phyloP scores from a whole-genome alignment of 495 filamentous ascomycete species.

The Daldinia grandis region DNA sequence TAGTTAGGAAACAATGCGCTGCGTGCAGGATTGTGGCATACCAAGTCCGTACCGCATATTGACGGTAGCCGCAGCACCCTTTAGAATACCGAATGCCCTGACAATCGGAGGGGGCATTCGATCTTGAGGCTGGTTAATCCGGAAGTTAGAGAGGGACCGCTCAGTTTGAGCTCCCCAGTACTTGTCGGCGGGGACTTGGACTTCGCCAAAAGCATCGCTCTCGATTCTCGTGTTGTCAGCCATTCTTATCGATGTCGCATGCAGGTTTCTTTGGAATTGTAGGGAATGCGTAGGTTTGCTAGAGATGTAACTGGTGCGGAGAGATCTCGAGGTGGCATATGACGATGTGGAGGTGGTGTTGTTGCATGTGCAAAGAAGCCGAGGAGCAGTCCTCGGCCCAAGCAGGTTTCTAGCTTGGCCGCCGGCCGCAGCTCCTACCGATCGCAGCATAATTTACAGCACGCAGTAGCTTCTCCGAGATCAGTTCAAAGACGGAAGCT shows the following conservation, averaged over 20 bases:
- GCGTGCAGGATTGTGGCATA: conserved; percentile 56
- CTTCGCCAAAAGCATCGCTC: conserved; percentile 96
- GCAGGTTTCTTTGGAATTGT: conserved; percentile 53
- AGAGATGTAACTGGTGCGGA: conserved; percentile 25
- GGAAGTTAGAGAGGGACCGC: conserved; percentile 96
- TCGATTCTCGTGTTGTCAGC: conserved; percentile 74
- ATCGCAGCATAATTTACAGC: conserved; percentile 53
- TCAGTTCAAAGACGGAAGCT: conserved; percentile 21
- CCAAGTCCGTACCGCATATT: conserved; percentile 96
- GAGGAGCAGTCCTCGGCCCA: conserved; percentile 53
- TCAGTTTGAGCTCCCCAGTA: conserved; percentile 99
- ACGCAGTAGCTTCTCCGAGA: conserved; percentile 27
- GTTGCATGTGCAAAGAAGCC: conserved; percentile 53
- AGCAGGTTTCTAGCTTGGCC: conserved; percentile 47
- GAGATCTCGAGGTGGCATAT: conserved; percentile 28
- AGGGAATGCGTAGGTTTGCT: conserved; percentile 38
- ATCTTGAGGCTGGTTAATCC: conserved; percentile 98
- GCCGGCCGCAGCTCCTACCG: conserved; percentile 52
- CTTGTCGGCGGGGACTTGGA: conserved; percentile 89
- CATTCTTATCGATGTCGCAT: conserved; percentile 60
- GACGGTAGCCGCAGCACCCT: conserved; percentile 94
- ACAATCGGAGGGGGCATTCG: conserved; percentile 95
- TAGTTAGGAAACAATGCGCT: conserved; percentile 28
- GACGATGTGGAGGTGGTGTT: conserved; percentile 35
- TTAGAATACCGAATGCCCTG: conserved; percentile 94